Percentiles rank a stretch among this genome's conserved stretches.
These are phyloP conservation scores for Zizania palustris DNA, from an alignment of 202 grass and related monocot species.

Conservation along the genomic window DNA sequence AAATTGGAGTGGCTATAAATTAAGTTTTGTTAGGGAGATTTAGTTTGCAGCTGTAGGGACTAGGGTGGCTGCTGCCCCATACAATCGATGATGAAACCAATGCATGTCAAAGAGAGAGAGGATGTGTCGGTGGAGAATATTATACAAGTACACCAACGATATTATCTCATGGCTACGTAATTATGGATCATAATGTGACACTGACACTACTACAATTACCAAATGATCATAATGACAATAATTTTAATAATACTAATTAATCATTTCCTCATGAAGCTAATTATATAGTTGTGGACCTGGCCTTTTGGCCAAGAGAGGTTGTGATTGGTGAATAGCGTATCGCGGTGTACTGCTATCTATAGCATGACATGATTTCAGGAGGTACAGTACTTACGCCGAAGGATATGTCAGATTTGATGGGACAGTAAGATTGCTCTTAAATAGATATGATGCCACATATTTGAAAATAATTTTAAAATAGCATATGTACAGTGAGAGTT, in stretches of 20 bases:
- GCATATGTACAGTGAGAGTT: no score
- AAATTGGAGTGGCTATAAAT: no score
- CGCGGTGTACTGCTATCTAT: neutral
- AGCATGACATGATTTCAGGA: neutral
- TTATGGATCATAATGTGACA: neutral
- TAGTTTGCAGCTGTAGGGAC: no score
- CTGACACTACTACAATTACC: neutral
- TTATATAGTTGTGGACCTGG: neutral
- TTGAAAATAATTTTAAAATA: no score
- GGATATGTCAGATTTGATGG: neutral
- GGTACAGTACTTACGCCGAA: neutral
- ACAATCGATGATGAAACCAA: no score
- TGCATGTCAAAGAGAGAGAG: no score
- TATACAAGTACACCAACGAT: no score
- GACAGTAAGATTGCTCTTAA: no score
- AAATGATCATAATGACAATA: neutral
- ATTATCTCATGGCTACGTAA: neutral
- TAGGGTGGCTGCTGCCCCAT: no score
- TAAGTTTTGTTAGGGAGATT: no score
- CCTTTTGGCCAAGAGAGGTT: neutral
- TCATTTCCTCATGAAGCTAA: neutral
- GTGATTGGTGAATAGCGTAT: neutral
- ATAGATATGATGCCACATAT: no score
- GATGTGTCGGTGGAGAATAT: no score
- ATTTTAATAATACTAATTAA: neutral